Evolutionary conservation across 148 eudicot species (phyloP), one percentile per base, ranked within the genome.

Genomic region (Agrostemma githago): DNA sequence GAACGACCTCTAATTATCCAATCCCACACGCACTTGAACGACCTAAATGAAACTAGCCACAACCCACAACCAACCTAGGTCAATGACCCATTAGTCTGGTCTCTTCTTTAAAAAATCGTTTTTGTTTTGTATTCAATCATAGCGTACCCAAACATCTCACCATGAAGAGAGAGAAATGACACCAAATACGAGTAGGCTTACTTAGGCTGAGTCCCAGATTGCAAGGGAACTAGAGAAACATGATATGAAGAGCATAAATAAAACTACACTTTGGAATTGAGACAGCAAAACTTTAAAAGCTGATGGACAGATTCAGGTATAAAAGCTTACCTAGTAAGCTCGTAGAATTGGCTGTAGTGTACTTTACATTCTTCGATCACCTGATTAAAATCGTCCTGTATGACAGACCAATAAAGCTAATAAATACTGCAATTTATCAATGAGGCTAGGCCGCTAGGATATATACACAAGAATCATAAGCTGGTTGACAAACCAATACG

Each of bases 311-410:
- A 44, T 39, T 60, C 46, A 64, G 66, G 38, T 48, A 12, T 10
- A 75, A 66, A 53, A n/a, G 8, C 66, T 57, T 60, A 80, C 83
- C 82, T 72, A 72, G 81, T 82, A 83, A 94, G 97, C 84, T 89
- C 81, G 82, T 88, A 84, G 61, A 91, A 90, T 70, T 89, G 97
- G 77, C 81, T 83, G 83, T 88, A 84, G 84, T 91, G 98, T 63
- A 82, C 83, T 72, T 79, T 78, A 78, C 98, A 91, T 82, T 94
- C 98, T 83, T 89, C 89, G 20, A 86, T 85, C 59, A 87, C 97
- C 87, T 94, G 92, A 78, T 84, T 82, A 76, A 88, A 88, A 68
- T 94, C 90, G 76, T 83, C 90, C 97, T 94, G 83, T 76, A 77
- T 46, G 74, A 70, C 56, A 70, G 40, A 54, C 43, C 75, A 81